Evolutionary conservation across 371 early-diverging fungal genomes (phyloP).

Genomic region (Rhizopus stolonifer): DNA sequence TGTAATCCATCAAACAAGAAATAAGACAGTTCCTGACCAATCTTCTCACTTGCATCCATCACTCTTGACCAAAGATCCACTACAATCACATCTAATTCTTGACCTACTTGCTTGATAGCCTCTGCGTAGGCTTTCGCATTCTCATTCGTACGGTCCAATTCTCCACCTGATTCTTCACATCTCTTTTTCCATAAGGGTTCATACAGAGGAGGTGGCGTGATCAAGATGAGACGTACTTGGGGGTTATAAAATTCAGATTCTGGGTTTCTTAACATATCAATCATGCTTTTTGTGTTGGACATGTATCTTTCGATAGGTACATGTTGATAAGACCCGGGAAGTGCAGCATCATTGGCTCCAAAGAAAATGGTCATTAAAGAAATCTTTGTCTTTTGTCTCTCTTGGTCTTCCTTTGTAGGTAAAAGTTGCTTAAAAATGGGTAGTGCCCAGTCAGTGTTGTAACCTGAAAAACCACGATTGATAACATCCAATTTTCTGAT

Average conservation of each 20-base stretch:
- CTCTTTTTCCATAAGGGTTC: constrained; percentile 53
- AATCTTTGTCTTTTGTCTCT: constrained; percentile 35
- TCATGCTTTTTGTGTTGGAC: constrained; percentile 57
- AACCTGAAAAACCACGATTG: constrained; percentile 82
- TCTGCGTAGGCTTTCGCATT: constrained; percentile 60
- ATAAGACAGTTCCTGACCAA: constrained; percentile 23
- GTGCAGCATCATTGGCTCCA: constrained; percentile 84
- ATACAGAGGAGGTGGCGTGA: constrained; percentile 78
- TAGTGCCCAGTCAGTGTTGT: constrained; percentile 71
- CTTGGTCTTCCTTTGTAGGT: constrained; percentile 36
- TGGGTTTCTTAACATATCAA: constrained; percentile 50
- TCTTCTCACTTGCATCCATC: constrained; percentile 27
- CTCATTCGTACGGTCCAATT: constrained; percentile 48
- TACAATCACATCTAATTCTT: constrained; percentile 39
- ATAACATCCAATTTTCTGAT: constrained; percentile 74
- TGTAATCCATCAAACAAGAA: constrained; percentile 71
- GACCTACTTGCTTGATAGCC: constrained; percentile 51
- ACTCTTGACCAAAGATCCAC: constrained; percentile 64
- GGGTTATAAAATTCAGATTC: constrained; percentile 58
- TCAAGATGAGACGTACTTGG: constrained; percentile 58
- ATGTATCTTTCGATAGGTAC: constrained; percentile 66
- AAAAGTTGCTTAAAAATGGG: constrained; percentile 61
- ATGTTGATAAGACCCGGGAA: constrained; percentile 55
- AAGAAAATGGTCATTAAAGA: constrained; percentile 72
- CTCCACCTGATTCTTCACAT: constrained; percentile 35